These are phyloP conservation scores for Ophiostoma sp. DNA, from an alignment of 2,329 filamentous ascomycete genomes.

Conservation along the genomic window DNA sequence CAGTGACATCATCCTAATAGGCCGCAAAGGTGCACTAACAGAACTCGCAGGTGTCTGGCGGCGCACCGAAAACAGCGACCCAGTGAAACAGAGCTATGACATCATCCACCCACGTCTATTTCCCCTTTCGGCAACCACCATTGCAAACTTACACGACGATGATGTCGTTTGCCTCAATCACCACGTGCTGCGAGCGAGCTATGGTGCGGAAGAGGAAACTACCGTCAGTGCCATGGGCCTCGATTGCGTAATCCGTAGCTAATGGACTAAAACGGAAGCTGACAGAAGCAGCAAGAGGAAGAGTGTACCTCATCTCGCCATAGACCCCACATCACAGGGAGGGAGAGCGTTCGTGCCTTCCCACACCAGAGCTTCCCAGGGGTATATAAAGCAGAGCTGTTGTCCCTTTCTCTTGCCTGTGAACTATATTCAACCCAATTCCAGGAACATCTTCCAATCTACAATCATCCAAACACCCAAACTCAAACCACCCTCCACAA, in stretches of 20 bases:
- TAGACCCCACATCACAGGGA: not conserved
- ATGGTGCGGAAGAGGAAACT: not conserved
- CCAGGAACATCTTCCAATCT: not conserved
- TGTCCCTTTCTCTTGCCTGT: not conserved
- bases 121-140: conserved; percentile 1
- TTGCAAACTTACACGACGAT: not conserved
- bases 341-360: too few species aligned
- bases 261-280: not conserved
- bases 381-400: not conserved
- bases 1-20: not conserved
- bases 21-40: not conserved
- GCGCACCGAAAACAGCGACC: not conserved
- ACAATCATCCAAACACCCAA: conserved; percentile 11
- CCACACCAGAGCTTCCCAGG: not conserved
- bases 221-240: not conserved
- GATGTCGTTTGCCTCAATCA: not conserved
- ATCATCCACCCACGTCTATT: not conserved
- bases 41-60: not conserved
- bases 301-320: not conserved
- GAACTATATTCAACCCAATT: not conserved
- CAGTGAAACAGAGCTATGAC: not conserved
- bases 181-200: conserved; percentile 1
- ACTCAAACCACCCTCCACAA: conserved; percentile 29
- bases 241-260: not conserved
- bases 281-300: not conserved